Conservation (phyloP, 108 stramenopile species). For the Skeletonema grethae region DNA sequence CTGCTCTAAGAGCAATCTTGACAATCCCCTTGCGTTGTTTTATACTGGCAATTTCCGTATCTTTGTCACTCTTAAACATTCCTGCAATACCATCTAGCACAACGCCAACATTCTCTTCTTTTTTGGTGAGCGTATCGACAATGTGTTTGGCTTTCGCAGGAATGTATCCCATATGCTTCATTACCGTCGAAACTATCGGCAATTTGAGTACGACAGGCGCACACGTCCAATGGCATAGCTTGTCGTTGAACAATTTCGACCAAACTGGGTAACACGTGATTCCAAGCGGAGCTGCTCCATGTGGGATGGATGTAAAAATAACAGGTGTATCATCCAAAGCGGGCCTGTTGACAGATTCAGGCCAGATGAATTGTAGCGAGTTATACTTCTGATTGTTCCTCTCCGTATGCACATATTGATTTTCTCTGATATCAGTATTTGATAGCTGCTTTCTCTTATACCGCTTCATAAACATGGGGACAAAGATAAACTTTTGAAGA, state of each 20-base stretch:
- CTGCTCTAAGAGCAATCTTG: constrained; percentile 68
- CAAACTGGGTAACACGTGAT: constrained; percentile 70
- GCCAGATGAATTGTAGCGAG: constrained; percentile 57
- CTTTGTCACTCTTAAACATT: constrained; percentile 61
- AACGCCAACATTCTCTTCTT: constrained; percentile 72
- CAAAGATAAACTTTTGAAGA: constrained; percentile 34
- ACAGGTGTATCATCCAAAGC: constrained; percentile 35
- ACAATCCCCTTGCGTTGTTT: constrained; percentile 68
- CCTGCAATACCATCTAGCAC: constrained; percentile 76
- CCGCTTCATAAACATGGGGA: constrained; percentile 46
- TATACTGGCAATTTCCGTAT: constrained; percentile 47
- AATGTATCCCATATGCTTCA: constrained; percentile 69
- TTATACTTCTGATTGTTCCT: constrained; percentile 64
- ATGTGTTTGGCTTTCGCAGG: constrained; percentile 65
- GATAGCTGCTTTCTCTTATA: constrained; percentile 39
- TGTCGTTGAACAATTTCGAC: constrained; percentile 66
- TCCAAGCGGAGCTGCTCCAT: constrained; percentile 65
- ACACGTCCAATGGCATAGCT: constrained; percentile 66
- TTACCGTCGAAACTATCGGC: constrained; percentile 52
- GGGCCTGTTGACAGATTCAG: constrained; percentile 48
- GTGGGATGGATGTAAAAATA: constrained; percentile 66
- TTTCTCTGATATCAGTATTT: constrained; percentile 39
- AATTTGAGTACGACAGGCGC: constrained; percentile 61
- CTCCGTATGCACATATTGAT: constrained; percentile 72
- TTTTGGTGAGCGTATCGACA: constrained; percentile 56